Evolutionary conservation across 331 rosid species (phyloP), one percentile per base, ranked within the genome.

Genomic region (Rosa hybrid): DNA sequence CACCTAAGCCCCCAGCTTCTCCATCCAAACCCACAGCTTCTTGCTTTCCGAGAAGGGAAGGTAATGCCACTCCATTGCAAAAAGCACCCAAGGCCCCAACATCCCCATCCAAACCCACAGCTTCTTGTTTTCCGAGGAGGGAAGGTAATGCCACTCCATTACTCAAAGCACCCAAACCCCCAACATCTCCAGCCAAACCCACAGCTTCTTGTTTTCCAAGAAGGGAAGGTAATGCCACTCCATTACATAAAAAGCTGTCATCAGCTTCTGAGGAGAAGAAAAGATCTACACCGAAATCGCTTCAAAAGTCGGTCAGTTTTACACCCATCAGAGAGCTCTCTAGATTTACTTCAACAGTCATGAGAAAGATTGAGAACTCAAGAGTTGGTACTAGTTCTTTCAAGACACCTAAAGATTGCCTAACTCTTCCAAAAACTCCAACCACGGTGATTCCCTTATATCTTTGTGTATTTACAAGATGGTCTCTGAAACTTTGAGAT

Each of bases 321-420:
- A 91, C 99, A 45, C 99, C 99, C 34, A 90, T 95, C 42, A 92
- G 90, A 82, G 99, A 95, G 44, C 82, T 95, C 42, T 90, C 92
- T 46, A 88, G 89, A 80, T 71, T 95, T 38, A 95, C 96, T 69
- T 91, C 93, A 76, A 88, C 91, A 9, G 96, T 92, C 50, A 90
- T 91, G 80, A 88, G 91, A 80, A 93, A 84, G 82, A 91, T 92
- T 76, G 98, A 94, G 68, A 90, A 87, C 75, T 84, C 98, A 46
- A 88, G 90, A 91, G 81, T 49, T 72, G 90, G 91, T 71, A 77
- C 87, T 56, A 80, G 80, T 83, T 81, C 91, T 82, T 90, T 90
- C 60, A 95, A 88, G 91, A 83, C 79, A 77, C 81, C 90, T 74
- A 91, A 89, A 82, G 98, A 92, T 71, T 83, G 78, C 77, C 51